Percentiles rank a stretch among this genome's conserved stretches.
Conservation (phyloP, 208 protist genomes). For the Wallacemonas sp. region DNA sequence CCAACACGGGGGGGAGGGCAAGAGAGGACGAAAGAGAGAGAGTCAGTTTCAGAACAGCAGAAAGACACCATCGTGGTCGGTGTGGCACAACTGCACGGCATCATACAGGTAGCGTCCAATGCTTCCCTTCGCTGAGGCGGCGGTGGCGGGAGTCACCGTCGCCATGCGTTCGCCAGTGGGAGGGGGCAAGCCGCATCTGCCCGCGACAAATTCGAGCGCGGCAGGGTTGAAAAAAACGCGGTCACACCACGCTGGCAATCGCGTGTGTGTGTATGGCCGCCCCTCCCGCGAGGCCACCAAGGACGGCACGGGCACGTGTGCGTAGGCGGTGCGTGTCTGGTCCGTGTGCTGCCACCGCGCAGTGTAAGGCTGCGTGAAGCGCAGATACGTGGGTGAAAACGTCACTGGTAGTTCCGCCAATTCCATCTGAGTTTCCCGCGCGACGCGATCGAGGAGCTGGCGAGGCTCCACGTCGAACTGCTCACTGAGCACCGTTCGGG, state of each 20-base stretch:
- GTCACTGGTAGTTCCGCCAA: constrained; percentile 62
- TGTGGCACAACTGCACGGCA: constrained; percentile 50
- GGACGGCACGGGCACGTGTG: constrained; percentile 4
- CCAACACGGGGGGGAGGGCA: too few species aligned
- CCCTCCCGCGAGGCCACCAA: constrained; percentile 16
- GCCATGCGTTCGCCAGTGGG: background rate
- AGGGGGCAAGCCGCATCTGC: constrained; percentile 20
- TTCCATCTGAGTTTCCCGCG: constrained; percentile 44
- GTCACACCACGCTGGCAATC: constrained; percentile 87
- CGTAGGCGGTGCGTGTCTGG: background rate
- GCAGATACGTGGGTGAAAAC: constrained; percentile 70
- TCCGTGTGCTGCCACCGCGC: background rate
- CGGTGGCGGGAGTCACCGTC: background rate
- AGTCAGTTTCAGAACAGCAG: constrained; percentile 32
- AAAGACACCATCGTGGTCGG: constrained; percentile 77
- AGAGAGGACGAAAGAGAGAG: too few species aligned
- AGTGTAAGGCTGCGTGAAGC: constrained; percentile 23
- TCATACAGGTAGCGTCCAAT: constrained; percentile 48
- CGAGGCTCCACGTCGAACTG: constrained; percentile 55
- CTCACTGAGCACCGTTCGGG: constrained; percentile 21
- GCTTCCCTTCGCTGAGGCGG: constrained; percentile 1
- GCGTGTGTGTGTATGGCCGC: constrained; percentile 34
- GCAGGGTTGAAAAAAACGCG: constrained; percentile 80
- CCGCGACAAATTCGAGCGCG: constrained; percentile 59
- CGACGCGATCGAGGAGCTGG: constrained; percentile 52